These are phyloP conservation scores for Paraglomus occultum DNA, from an alignment of 192 early-diverging fungal genomes.

Conservation along the genomic window DNA sequence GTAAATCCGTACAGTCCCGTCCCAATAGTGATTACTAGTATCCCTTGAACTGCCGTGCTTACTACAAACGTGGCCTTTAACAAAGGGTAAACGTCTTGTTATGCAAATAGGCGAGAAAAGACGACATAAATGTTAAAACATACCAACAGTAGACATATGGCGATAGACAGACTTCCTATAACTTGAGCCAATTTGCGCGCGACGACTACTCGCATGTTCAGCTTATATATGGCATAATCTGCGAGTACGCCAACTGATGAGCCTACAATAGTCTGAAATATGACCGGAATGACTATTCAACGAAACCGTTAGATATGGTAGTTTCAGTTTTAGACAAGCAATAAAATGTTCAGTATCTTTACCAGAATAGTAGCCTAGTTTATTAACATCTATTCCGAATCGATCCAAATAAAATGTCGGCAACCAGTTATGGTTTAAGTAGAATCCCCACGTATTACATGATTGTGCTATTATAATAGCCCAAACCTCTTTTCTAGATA, in stretches of 20 bases:
- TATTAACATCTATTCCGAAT: constrained; percentile 39
- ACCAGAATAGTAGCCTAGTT: constrained; percentile 42
- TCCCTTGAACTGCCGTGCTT: constrained; percentile 25
- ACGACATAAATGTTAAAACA: not conserved
- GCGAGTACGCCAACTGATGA: constrained; percentile 34
- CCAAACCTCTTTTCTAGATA: constrained; percentile 15
- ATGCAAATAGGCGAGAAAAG: not conserved
- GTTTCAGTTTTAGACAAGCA: not conserved
- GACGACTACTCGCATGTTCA: constrained; percentile 27
- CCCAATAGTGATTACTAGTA: constrained; percentile 34
- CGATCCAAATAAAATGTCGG: constrained; percentile 41
- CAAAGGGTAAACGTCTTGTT: not conserved
- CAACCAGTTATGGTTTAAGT: constrained; percentile 39
- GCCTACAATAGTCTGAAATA: constrained; percentile 33
- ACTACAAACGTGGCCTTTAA: constrained; percentile 30
- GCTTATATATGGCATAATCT: constrained; percentile 33
- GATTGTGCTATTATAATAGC: constrained; percentile 22
- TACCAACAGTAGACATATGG: constrained; percentile 30
- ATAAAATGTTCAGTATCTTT: not conserved
- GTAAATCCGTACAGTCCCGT: constrained; percentile 39
- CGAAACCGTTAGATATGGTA: not conserved
- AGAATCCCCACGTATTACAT: constrained; percentile 37
- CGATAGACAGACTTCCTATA: constrained; percentile 35
- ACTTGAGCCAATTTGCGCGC: constrained; percentile 32
- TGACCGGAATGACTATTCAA: constrained; percentile 34